Evolutionary conservation across 139 green algal genomes (phyloP), one percentile per base, ranked within the genome.

Genomic region (Pseudopediastrum boryanum): DNA sequence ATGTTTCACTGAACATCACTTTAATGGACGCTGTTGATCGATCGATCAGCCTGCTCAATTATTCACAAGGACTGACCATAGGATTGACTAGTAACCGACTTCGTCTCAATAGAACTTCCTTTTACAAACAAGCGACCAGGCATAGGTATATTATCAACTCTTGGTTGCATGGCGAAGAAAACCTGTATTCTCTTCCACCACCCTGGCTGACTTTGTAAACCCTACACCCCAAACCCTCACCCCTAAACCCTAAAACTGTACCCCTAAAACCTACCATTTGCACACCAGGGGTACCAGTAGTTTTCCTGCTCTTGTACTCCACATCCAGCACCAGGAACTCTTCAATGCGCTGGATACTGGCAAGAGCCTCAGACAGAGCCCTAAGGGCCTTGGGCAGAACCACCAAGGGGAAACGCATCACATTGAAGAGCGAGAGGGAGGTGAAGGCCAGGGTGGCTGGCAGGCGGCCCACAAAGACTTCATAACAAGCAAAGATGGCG

Each of bases 341-440:
- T 81, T 92, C 74, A 12, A 92, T 35, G 63, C 71, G 82, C 54
- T 75, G 16, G 10, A 85, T 62, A 19, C 80, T 76, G 23, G 73
- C 77, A 5, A 85, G 54, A 29, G 83, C 85, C 74, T 87, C 83
- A 27, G 77, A 89, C 66, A 64, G 77, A 58, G 76, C 84, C 33
- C 84, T 79, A 67, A 92, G 80, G 3, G 85, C 85, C 80, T 90
- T 92, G 67, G 89, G 89, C 64, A 94, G 86, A 83, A 94, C 86
- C 31, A 93, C 84, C 16, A 95, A 68, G 2, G 90, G 90, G 78
- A 94, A 92, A 68, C 89, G 85, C 62, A 95, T 71, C 21, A 92
- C 86, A 78, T 93, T 92, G 82, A 95, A 94, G 19, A 95, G 89
- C 35, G 90, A 89, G 4, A 94, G 77, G 27, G 87, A 82, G 31